Evolutionary conservation across 2,329 filamentous ascomycete genomes (phyloP).

Genomic region (Meredithiella fracta): DNA sequence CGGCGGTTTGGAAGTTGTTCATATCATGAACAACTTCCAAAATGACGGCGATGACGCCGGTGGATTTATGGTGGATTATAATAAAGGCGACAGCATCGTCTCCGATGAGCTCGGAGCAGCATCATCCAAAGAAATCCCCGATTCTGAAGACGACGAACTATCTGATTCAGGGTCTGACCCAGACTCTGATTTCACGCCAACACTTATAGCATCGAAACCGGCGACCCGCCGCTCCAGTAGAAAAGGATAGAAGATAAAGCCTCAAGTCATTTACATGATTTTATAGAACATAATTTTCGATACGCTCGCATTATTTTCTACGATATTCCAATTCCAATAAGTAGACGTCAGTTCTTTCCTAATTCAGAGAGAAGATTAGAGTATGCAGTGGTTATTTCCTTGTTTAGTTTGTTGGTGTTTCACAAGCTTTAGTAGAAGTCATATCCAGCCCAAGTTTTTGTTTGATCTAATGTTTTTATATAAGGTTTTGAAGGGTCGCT

Average conservation of each 20-base stretch:
- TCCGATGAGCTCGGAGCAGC: background rate
- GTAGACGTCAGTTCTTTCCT: no score
- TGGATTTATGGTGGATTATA: background rate
- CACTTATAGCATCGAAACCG: background rate
- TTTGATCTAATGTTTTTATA: no score
- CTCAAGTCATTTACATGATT: background rate
- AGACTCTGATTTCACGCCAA: slow-evolving; percentile 1
- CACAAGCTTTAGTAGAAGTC: no score
- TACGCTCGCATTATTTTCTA: no score
- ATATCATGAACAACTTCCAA: slow-evolving; percentile 9
- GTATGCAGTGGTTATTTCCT: background rate
- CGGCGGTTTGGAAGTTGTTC: slow-evolving; percentile 15
- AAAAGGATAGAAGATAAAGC: no score
- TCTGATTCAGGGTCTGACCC: background rate
- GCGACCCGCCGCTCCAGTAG: background rate
- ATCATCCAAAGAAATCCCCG: background rate
- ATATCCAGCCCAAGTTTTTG: no score
- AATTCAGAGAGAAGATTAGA: no score
- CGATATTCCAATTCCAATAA: no score
- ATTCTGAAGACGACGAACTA: background rate
- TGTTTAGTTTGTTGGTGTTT: background rate
- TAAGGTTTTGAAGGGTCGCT: no score
- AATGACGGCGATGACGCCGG: slow-evolving; percentile 3
- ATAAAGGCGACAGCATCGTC: background rate
- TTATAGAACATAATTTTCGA: no score